Percentiles rank a stretch among this genome's conserved stretches.
These are phyloP conservation scores for Podosphaera leucotricha DNA, from an alignment of 2,329 filamentous ascomycete species.

Conservation along the genomic window DNA sequence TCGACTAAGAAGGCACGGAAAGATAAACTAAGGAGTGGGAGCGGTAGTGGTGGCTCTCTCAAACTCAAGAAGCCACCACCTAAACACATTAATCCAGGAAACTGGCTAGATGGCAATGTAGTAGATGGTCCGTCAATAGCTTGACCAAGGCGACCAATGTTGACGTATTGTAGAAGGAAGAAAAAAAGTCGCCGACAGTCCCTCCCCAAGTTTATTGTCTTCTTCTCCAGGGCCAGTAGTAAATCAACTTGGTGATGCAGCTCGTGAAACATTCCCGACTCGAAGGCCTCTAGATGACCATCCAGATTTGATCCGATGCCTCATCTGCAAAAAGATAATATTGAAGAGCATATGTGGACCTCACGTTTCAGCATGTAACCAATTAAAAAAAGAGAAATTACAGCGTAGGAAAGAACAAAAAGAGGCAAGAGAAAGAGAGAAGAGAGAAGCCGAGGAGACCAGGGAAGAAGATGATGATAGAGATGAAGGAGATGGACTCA, in stretches of 20 bases:
- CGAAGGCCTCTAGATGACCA: conserved; percentile 62
- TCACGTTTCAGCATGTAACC: conserved; percentile 66
- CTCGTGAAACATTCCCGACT: conserved; percentile 57
- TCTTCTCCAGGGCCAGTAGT: conserved; percentile 31
- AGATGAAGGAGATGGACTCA: conserved; percentile 18
- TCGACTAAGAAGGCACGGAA: too few species aligned
- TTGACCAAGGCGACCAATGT: background rate
- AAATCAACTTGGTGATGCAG: conserved; percentile 49
- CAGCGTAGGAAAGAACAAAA: conserved; percentile 17
- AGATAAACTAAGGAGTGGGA: too few species aligned
- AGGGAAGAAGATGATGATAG: conserved; percentile 18
- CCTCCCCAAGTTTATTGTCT: conserved; percentile 18
- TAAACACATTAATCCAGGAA: conserved; percentile 42
- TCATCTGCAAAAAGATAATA: conserved; percentile 80
- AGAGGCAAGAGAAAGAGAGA: conserved; percentile 18
- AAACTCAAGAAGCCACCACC: conserved; percentile 39
- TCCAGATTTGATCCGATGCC: conserved; percentile 64
- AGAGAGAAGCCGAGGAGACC: conserved; percentile 17
- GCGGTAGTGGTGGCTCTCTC: conserved; percentile 22
- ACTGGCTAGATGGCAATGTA: conserved; percentile 45
- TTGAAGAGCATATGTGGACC: conserved; percentile 49
- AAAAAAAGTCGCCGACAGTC: conserved; percentile 27
- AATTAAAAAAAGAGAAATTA: conserved; percentile 24
- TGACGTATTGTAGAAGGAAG: conserved; percentile 20
- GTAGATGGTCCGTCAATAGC: conserved; percentile 28